Percentiles rank a stretch among this genome's conserved stretches.
These are phyloP conservation scores for Lentinula raphanica DNA, from an alignment of 768 basidiomycete genomes.

Conservation along the genomic window DNA sequence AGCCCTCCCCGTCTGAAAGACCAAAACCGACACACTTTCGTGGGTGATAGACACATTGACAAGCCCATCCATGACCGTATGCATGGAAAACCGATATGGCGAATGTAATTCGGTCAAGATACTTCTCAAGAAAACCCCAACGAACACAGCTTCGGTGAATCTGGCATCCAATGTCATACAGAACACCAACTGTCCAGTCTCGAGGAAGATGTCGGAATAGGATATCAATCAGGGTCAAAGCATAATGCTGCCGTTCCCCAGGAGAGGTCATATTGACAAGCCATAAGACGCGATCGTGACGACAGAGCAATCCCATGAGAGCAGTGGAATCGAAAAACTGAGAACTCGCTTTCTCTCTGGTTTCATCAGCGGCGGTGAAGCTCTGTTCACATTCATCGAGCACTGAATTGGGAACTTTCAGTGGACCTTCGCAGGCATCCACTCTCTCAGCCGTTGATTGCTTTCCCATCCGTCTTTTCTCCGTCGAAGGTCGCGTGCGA, in stretches of 20 bases:
- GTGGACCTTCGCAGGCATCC: too few relatives aligned
- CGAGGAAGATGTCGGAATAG: constrained; percentile 26
- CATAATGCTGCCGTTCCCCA: constrained; percentile 28
- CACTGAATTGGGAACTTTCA: too few relatives aligned
- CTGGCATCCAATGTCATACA: neutral
- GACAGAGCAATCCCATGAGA: constrained; percentile 29
- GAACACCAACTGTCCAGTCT: too few relatives aligned
- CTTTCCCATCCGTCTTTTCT: too few relatives aligned
- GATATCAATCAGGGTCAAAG: constrained; percentile 22
- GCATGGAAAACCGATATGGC: constrained; percentile 32
- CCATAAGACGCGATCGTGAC: constrained; percentile 25
- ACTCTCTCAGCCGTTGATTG: too few relatives aligned
- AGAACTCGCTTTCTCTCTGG: too few relatives aligned
- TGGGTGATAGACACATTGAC: constrained; percentile 31
- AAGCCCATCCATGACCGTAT: constrained; percentile 35
- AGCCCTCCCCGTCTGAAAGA: constrained; percentile 22
- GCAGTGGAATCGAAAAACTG: constrained; percentile 12
- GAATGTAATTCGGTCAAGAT: constrained; percentile 19
- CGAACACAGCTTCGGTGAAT: constrained; percentile 1
- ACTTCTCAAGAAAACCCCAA: constrained; percentile 19
- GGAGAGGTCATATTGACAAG: constrained; percentile 28
- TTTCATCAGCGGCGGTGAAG: too few relatives aligned
- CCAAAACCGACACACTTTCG: constrained; percentile 21
- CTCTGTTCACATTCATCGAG: too few relatives aligned
- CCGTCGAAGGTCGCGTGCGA: too few relatives aligned